Evolutionary conservation across 2,329 filamentous ascomycete genomes (phyloP).

Genomic region (Metarhizium guizhouense): DNA sequence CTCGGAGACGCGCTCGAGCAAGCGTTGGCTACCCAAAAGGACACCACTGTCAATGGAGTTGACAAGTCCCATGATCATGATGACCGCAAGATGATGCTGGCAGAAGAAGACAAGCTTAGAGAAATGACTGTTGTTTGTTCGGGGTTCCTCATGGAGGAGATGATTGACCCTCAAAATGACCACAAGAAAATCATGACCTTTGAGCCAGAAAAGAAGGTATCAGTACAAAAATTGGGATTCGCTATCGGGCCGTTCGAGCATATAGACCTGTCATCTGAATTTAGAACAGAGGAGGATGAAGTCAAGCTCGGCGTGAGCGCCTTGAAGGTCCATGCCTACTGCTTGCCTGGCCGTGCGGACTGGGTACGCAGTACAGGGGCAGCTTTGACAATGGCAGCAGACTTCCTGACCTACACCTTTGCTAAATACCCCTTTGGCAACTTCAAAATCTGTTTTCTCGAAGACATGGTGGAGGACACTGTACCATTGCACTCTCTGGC

Average conservation of each 20-base stretch:
- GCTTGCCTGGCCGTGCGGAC: constrained; percentile 70
- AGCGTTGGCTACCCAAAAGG: constrained; percentile 33
- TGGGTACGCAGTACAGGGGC: constrained; percentile 83
- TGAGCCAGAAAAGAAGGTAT: constrained; percentile 62
- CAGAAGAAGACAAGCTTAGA: constrained; percentile 74
- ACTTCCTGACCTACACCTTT: constrained; percentile 81
- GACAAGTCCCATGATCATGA: constrained; percentile 31
- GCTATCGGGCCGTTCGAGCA: constrained; percentile 92
- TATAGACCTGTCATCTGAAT: constrained; percentile 76
- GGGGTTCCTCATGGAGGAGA: constrained; percentile 78
- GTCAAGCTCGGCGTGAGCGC: constrained; percentile 83
- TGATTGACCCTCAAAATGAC: constrained; percentile 65
- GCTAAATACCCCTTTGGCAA: constrained; percentile 85
- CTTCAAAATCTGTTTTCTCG: constrained; percentile 90
- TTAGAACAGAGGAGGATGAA: constrained; percentile 82
- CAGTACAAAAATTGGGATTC: constrained; percentile 86
- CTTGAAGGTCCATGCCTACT: constrained; percentile 84
- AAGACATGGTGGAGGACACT: constrained; percentile 72
- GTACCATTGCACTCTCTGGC: constrained; percentile 74
- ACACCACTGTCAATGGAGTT: constrained; percentile 18
- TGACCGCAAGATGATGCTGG: constrained; percentile 35
- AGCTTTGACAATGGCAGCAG: constrained; percentile 77
- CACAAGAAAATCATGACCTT: constrained; percentile 86
- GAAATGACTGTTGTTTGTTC: constrained; percentile 90
- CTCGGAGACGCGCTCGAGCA: constrained; percentile 65